Evolutionary conservation across 768 basidiomycete species (phyloP).

Genomic region (Amanita rimosa): DNA sequence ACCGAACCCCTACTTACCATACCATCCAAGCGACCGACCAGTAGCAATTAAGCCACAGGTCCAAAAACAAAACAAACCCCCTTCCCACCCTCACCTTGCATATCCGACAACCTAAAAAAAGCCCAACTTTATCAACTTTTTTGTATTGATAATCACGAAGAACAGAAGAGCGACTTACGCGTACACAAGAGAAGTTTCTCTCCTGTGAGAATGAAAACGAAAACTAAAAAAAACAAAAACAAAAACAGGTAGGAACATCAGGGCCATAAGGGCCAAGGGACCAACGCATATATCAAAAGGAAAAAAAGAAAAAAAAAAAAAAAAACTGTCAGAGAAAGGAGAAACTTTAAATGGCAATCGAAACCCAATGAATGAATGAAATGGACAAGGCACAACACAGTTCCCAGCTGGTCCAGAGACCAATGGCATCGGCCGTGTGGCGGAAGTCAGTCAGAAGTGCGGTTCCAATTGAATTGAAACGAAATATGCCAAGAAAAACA

Average conservation of each 20-base stretch:
- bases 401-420: neutral
- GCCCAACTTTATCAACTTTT: neutral
- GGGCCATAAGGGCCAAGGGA: neutral
- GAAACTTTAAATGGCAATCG: neutral
- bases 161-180: neutral
- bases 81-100: neutral
- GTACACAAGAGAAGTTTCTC: too few relatives aligned
- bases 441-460: too few relatives aligned
- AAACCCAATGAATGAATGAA: neutral
- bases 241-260: too few relatives aligned
- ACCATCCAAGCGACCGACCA: too few relatives aligned
- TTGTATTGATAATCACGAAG: neutral
- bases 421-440: neutral
- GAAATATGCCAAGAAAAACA: too few relatives aligned
- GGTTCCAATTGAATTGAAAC: too few relatives aligned
- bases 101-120: neutral
- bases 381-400: neutral
- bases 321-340: neutral
- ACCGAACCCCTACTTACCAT: too few relatives aligned
- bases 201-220: too few relatives aligned
- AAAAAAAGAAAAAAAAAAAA: too few relatives aligned
- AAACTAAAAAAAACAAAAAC: too few relatives aligned
- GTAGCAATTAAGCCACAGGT: neutral
- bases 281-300: too few relatives aligned
- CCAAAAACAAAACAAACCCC: neutral